phyloP scores from a whole-genome alignment of 257 asterid species.

The Solanum pinnatisectum region DNA sequence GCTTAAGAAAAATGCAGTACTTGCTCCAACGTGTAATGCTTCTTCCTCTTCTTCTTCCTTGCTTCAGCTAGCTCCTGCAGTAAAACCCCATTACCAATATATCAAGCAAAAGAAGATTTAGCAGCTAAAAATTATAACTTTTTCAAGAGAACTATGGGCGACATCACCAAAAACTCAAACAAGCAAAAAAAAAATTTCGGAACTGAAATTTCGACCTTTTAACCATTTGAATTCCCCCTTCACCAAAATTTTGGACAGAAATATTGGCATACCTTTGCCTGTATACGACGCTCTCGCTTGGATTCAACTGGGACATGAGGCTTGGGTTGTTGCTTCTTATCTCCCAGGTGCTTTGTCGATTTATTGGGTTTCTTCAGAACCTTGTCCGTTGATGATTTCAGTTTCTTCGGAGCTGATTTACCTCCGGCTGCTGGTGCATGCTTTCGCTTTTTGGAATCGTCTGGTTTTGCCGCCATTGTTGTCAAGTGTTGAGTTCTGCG shows the following conservation, averaged over 20 bases:
- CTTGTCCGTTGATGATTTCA: constrained; percentile 19
- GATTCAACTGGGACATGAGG: constrained; percentile 16
- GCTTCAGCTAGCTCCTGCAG: constrained; percentile 74
- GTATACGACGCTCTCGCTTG: constrained; percentile 51
- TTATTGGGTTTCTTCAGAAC: constrained; percentile 28
- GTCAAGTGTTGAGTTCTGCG: neutral
- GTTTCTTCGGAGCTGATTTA: constrained; percentile 14
- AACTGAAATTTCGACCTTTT: neutral
- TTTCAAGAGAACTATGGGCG: neutral
- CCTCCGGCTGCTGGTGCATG: constrained; percentile 20
- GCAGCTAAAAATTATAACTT: neutral
- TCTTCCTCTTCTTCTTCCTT: constrained; percentile 84
- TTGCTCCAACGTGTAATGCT: constrained; percentile 78
- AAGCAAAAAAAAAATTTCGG: neutral
- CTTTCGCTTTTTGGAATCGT: constrained; percentile 58
- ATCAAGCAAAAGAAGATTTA: neutral
- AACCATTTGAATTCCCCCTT: neutral
- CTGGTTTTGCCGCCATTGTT: constrained; percentile 58
- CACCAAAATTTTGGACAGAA: neutral
- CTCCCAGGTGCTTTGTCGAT: neutral
- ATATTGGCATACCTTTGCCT: constrained; percentile 44
- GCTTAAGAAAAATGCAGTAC: constrained; percentile 22
- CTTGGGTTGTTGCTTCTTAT: constrained; percentile 9
- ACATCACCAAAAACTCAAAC: neutral
- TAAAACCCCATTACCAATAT: neutral